A percentile compares a stretch with the other conserved stretches of the same genome.
phyloP scores from a whole-genome alignment of 306 rosid species.

The Vachellia collinsii region DNA sequence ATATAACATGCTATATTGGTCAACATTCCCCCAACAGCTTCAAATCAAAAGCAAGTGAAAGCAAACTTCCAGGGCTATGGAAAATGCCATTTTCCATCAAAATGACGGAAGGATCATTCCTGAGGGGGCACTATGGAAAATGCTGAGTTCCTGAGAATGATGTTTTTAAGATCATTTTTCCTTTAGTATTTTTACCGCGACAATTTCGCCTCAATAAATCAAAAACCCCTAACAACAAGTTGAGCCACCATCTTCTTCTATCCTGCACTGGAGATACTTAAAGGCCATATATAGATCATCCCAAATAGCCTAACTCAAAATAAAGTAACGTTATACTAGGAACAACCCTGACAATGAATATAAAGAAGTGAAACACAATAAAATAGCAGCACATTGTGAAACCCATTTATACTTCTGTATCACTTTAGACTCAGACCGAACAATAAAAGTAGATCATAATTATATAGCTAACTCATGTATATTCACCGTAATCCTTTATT shows the following conservation, averaged over 20 bases:
- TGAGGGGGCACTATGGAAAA: not conserved
- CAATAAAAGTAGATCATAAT: not conserved
- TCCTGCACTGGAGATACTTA: not conserved
- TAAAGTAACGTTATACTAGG: not conserved
- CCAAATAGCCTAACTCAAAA: not conserved
- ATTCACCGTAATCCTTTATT: not conserved
- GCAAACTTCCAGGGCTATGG: not conserved
- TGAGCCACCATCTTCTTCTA: not conserved
- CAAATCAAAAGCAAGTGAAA: constrained; percentile 1
- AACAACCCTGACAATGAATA: not conserved
- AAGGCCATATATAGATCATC: not conserved
- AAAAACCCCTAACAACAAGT: not conserved
- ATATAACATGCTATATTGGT: not conserved
- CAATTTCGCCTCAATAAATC: not conserved
- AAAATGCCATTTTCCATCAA: not conserved
- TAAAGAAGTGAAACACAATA: not conserved
- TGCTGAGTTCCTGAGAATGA: not conserved
- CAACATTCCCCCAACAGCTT: not conserved
- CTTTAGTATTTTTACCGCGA: too few relatives aligned
- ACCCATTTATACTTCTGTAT: not conserved
- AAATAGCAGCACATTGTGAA: not conserved
- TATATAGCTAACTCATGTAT: not conserved
- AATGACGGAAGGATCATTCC: not conserved
- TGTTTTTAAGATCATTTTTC: not conserved
- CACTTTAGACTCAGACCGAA: not conserved